A percentile compares a stretch with the other conserved stretches of the same genome.
Evolutionary conservation across 2,329 filamentous ascomycete genomes (phyloP).

Genomic region (Ilyonectria robusta): DNA sequence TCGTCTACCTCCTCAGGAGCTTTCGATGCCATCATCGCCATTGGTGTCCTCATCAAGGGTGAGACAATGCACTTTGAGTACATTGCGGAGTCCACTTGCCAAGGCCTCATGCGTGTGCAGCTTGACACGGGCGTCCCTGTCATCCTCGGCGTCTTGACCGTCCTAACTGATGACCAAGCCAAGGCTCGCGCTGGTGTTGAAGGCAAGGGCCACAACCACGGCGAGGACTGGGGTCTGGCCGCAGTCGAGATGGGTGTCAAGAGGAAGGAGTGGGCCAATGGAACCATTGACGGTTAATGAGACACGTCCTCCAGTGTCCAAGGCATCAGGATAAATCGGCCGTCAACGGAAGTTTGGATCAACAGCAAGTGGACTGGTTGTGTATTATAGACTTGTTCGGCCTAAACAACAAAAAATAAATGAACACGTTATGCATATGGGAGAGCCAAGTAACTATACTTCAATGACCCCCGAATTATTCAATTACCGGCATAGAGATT

Average conservation of each 20-base stretch:
- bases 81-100: slow-evolving; percentile 90
- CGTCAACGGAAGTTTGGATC: not conserved
- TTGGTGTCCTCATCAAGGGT: slow-evolving; percentile 97
- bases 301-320: slow-evolving; percentile 2
- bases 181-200: slow-evolving; percentile 84
- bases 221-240: slow-evolving; percentile 94
- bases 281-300: slow-evolving; percentile 66
- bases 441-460: slow-evolving; percentile 19
- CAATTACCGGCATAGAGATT: slow-evolving; percentile 49
- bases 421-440: slow-evolving; percentile 1
- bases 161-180: slow-evolving; percentile 90
- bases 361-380: slow-evolving; percentile 29
- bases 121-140: slow-evolving; percentile 91
- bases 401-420: slow-evolving; percentile 17
- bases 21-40: slow-evolving; percentile 95
- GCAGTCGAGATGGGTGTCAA: slow-evolving; percentile 96
- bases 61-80: slow-evolving; percentile 99
- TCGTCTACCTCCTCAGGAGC: slow-evolving; percentile 65
- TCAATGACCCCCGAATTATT: slow-evolving; percentile 46
- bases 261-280: slow-evolving; percentile 85
- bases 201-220: slow-evolving; percentile 86
- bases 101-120: slow-evolving; percentile 95
- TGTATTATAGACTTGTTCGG: slow-evolving; percentile 13
- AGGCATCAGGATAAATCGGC: not conserved
- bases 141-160: slow-evolving; percentile 91